A percentile compares a stretch with the other conserved stretches of the same genome.
phyloP scores from a whole-genome alignment of 805 yeast species.

The Torulaspora quercuum region DNA sequence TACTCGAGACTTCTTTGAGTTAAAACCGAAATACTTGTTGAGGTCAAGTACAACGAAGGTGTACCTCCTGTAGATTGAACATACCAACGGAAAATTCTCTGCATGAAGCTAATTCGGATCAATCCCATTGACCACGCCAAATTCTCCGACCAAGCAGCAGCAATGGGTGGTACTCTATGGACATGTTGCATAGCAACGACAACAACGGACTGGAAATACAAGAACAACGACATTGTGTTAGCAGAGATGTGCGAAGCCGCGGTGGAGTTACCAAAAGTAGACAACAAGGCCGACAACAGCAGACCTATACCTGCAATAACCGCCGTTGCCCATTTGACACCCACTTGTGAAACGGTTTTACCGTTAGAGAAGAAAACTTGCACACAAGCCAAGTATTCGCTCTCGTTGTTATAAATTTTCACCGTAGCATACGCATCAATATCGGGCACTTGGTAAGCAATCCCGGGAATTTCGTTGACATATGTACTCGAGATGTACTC shows the following conservation, averaged over 20 bases:
- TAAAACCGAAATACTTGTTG: conserved; percentile 61
- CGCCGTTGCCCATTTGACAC: conserved; percentile 93
- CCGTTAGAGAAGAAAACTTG: conserved; percentile 75
- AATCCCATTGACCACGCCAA: conserved; percentile 95
- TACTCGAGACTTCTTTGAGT: conserved; percentile 52
- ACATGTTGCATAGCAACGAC: conserved; percentile 82
- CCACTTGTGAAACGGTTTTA: conserved; percentile 72
- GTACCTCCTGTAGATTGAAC: conserved; percentile 85
- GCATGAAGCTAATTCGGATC: conserved; percentile 76
- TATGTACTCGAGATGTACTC: conserved; percentile 52
- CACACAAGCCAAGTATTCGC: conserved; percentile 60
- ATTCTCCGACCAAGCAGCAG: conserved; percentile 87
- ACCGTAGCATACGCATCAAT: conserved; percentile 75
- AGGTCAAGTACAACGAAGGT: conserved; percentile 64
- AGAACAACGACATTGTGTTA: conserved; percentile 75
- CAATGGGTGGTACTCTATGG: conserved; percentile 85
- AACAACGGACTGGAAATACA: conserved; percentile 85
- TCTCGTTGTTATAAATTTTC: conserved; percentile 42
- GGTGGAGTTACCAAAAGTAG: conserved; percentile 80
- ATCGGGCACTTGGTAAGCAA: conserved; percentile 83
- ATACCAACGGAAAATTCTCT: conserved; percentile 78
- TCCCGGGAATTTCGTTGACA: conserved; percentile 65
- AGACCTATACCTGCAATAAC: conserved; percentile 85
- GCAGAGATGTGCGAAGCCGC: conserved; percentile 90
- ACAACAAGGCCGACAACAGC: conserved; percentile 72